These are phyloP conservation scores for Pythium dissotocum DNA, from an alignment of 352 stramenopile species.

Conservation along the genomic window DNA sequence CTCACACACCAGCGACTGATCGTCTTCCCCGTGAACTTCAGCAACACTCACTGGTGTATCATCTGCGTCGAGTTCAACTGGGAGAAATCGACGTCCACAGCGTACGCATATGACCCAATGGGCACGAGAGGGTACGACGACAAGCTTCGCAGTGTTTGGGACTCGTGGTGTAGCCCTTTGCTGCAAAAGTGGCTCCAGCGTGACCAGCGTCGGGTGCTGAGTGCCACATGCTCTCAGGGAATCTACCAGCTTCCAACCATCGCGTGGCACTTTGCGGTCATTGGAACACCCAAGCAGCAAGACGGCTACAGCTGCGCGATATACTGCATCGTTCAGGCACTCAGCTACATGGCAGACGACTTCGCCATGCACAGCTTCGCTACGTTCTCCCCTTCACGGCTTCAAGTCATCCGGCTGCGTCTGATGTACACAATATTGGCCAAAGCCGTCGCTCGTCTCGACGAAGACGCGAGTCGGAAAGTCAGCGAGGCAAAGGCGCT, in stretches of 20 bases:
- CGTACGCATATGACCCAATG: neutral
- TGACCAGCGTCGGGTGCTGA: neutral
- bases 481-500: neutral
- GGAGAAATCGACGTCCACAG: neutral
- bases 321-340: constrained; percentile 4
- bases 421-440: constrained; percentile 4
- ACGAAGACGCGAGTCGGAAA: neutral
- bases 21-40: constrained; percentile 8
- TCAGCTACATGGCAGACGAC: neutral
- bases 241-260: neutral
- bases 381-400: neutral
- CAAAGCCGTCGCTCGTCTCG: neutral
- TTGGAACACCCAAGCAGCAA: neutral
- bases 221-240: neutral
- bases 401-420: constrained; percentile 5
- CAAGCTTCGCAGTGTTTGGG: neutral
- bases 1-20: neutral
- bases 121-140: neutral
- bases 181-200: neutral
- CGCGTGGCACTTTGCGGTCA: neutral
- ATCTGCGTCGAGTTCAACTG: neutral
- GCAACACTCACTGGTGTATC: constrained; percentile 1
- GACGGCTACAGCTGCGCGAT: constrained; percentile 4
- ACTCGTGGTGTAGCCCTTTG: neutral
- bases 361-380: neutral